phyloP scores from a whole-genome alignment of 345 rosid genomes.

The Acer campestre region DNA sequence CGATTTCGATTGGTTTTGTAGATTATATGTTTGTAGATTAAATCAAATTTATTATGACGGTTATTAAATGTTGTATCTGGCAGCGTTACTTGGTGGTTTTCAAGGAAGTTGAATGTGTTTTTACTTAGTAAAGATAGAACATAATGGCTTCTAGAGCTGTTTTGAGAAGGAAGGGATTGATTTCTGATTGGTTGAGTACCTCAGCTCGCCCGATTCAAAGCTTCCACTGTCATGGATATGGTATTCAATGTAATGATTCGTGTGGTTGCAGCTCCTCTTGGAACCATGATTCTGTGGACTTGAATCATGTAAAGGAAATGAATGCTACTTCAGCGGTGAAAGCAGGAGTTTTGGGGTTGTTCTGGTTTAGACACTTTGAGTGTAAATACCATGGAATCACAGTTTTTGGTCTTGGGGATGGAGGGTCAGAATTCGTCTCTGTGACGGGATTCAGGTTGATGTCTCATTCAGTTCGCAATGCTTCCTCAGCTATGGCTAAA shows the following conservation, averaged over 20 bases:
- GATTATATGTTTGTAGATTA: background rate
- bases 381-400: slow-evolving; percentile 30
- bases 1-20: background rate
- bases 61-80: slow-evolving; percentile 3
- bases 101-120: background rate
- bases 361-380: slow-evolving; percentile 27
- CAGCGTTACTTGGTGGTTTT: slow-evolving; percentile 28
- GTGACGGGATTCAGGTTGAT: slow-evolving; percentile 37
- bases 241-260: slow-evolving; percentile 30
- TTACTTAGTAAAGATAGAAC: slow-evolving; percentile 19
- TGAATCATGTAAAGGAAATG: slow-evolving; percentile 20
- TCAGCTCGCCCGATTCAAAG: slow-evolving; percentile 41
- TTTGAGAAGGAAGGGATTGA: slow-evolving; percentile 48
- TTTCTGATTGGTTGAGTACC: slow-evolving; percentile 49
- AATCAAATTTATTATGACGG: background rate
- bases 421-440: slow-evolving; percentile 29
- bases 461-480: slow-evolving; percentile 41
- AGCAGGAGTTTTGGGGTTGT: slow-evolving; percentile 27
- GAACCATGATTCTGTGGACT: slow-evolving; percentile 17
- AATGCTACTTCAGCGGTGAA: slow-evolving; percentile 22
- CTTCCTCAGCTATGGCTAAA: slow-evolving; percentile 65
- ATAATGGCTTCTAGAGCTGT: slow-evolving; percentile 79
- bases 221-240: slow-evolving; percentile 42
- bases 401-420: slow-evolving; percentile 28
- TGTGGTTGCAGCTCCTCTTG: slow-evolving; percentile 25